Evolutionary conservation across 768 basidiomycete species (phyloP), one percentile per base, ranked within the genome.

Genomic region (Leccinum uliginosum): DNA sequence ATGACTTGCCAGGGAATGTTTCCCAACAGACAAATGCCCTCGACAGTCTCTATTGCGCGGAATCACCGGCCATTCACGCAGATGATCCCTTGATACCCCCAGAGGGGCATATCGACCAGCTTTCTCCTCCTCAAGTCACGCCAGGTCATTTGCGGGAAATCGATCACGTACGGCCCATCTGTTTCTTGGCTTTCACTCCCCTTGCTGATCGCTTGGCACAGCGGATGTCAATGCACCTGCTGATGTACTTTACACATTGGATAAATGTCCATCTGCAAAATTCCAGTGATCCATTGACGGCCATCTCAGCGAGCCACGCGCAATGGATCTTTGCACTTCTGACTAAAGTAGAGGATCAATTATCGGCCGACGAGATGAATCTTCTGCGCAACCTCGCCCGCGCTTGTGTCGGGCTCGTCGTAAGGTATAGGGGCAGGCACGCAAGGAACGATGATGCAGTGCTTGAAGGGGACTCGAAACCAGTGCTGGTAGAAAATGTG

Each of bases 161-260:
- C 47, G 85, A 91, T 65, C 84, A 89, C 70, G 89, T 89, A 72
- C 58, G 78, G 45, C 30, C 1, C n/a, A 17, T 50, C 53, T 50
- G 6, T 27, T 52, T 29, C 40, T 30, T 46, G 9, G 30, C 40
- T 44, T 32, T 19, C n/a, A 24, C 26, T 32, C 15, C 27, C 51
- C 52, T 38, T 15, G 51, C 57, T 65, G 21, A 66, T 51, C 47
- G 50, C 51, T 54, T 15, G 24, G 24, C 58, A 30, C 61, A 92
- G 90, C 79, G 80, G 64, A 82, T 77, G 68, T 82, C 87, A 5
- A 67, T 92, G 26, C 90, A 90, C 67, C 77, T 92, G 46, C 71
- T 93, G 57, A 90, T 89, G 87, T 91, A 91, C 68, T 91, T 91
- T 68, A 78, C 83, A 17, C 81, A 91, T 64, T 93, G 90, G 90